Conservation (phyloP, 2,329 filamentous ascomycete genomes). For the Neocucurbitaria cava region DNA sequence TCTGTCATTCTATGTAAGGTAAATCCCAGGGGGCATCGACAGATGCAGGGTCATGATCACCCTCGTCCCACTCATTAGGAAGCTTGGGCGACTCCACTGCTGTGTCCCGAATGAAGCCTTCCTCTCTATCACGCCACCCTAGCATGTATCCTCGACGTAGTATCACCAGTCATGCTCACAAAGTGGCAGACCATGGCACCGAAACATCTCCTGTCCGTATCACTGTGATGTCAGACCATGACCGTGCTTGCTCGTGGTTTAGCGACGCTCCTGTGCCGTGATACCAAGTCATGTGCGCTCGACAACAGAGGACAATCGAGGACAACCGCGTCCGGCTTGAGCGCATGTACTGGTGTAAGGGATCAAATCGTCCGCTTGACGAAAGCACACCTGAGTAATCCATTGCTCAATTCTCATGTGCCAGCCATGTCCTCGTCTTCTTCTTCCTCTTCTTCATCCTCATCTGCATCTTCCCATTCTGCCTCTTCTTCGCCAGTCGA, state of each 20-base stretch:
- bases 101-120: neutral
- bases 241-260: neutral
- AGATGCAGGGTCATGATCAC: conserved; percentile 8
- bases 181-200: neutral
- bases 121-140: neutral
- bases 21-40: neutral
- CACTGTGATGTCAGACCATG: neutral
- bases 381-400: neutral
- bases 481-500: conserved; percentile 51
- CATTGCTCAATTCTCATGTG: conserved; percentile 35
- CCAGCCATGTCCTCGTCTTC: conserved; percentile 47
- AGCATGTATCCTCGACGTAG: neutral
- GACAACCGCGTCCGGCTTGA: neutral
- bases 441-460: conserved; percentile 35
- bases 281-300: neutral
- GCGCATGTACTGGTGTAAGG: neutral
- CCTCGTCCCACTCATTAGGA: neutral
- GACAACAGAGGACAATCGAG: neutral
- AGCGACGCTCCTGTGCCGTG: neutral
- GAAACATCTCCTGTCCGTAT: neutral
- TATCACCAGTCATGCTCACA: neutral
- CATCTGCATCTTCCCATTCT: conserved; percentile 50
- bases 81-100: neutral
- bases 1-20: neutral
- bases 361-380: neutral